Evolutionary conservation across 805 yeast species (phyloP), one percentile per base, ranked within the genome.

Genomic region (Jamesozyma spencerorum): DNA sequence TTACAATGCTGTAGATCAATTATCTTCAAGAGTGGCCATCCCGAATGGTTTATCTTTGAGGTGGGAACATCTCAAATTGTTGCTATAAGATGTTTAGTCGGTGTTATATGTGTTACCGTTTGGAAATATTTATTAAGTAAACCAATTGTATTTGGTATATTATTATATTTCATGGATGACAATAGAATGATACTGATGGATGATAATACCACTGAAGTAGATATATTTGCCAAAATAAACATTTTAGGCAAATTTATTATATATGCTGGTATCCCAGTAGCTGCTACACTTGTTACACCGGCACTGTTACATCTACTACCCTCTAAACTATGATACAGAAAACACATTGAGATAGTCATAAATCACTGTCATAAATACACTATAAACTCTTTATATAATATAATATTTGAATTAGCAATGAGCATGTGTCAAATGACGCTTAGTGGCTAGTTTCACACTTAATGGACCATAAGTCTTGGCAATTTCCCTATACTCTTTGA

Each of bases 41-140:
- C 26, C 10, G 26, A 22, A 6, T 22, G 26, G 26, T 22, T 22
- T 7, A 22, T 10, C 26, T 22, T 22, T 22, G 26, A 7, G 10
- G 10, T 22, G 26, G 26, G 6, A 10, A 22, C 10, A 10, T 22
- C 26, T 7, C 26, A 47, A 53, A 62, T n/a, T 22, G 68, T 47
- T 3, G 10, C 14, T 45, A 49, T 46, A 7, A 51, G 97, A 39
- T 60, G 82, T 3, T 24, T 71, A 0, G 36, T 84, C 8, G 97
- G 97, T 5, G 72, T 85, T 0, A 46, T 56, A 0, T 43, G 71
- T 5, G 81, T 90, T 22, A 72, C 77, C 1, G 40, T 71, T 3
- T 90, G 97, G 97, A 82, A 88, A 47, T 53, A 55, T 37, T 62
- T 74, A 1, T 36, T 77, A 2, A 72, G 88, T 44, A 87, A 86